A percentile compares a stretch with the other conserved stretches of the same genome.
phyloP scores from a whole-genome alignment of 139 green algal species.

The Chlorella sorokiniana region DNA sequence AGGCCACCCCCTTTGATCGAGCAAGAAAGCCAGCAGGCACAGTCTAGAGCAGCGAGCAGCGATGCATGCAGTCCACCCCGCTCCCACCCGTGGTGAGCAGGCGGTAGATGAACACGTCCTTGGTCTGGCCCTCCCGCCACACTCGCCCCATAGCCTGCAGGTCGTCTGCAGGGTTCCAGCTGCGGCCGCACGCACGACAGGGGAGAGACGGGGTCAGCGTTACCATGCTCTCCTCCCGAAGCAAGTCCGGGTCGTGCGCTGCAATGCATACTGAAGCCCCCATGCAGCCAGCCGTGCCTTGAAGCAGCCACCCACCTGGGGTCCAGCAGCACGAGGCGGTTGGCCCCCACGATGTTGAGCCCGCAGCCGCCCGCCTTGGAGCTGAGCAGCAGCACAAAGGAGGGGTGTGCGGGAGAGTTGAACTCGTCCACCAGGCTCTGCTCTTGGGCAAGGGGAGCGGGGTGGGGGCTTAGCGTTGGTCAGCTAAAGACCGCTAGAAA shows the following conservation, averaged over 20 bases:
- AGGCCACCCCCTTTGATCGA: not conserved
- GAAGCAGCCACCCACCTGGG: constrained; percentile 25
- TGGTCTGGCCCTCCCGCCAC: constrained; percentile 96
- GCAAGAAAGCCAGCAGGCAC: too few relatives aligned
- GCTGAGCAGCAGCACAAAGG: constrained; percentile 94
- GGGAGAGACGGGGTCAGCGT: not conserved
- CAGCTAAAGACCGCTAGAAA: too few relatives aligned
- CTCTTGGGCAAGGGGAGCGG: not conserved
- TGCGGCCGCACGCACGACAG: not conserved
- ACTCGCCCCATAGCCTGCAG: constrained; percentile 72
- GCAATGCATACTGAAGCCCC: too few relatives aligned
- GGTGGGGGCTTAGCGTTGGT: too few relatives aligned
- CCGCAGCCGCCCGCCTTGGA: constrained; percentile 90
- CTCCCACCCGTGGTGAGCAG: constrained; percentile 82
- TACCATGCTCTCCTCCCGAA: too few relatives aligned
- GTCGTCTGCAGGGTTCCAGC: constrained; percentile 90
- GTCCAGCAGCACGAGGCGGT: constrained; percentile 93
- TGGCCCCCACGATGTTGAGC: constrained; percentile 96
- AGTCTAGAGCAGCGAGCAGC: too few relatives aligned
- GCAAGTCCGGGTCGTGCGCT: too few relatives aligned
- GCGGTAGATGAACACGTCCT: constrained; percentile 94
- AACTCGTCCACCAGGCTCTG: constrained; percentile 75
- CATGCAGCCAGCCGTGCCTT: constrained; percentile 40
- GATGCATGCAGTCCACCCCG: too few relatives aligned
- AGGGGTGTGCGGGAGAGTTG: constrained; percentile 30